A percentile compares a stretch with the other conserved stretches of the same genome.
Evolutionary conservation across 176 grass and related monocot genomes (phyloP).

Genomic region (Poa pratensis): DNA sequence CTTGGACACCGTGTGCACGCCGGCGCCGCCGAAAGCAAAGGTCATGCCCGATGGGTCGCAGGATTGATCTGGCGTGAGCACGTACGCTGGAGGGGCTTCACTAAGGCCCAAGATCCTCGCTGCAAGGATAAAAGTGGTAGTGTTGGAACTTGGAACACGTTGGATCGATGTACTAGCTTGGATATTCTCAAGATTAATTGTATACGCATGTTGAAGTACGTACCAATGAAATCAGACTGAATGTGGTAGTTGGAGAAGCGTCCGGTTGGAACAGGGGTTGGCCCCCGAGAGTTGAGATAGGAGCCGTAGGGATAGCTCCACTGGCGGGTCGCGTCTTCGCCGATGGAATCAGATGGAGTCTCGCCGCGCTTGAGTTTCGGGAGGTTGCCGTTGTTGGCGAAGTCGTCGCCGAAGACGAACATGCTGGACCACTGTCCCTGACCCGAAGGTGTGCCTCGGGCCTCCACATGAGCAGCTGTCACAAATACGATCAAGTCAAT

Average conservation of each 20-base stretch:
- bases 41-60: conserved; percentile 51
- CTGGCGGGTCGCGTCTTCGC: background rate
- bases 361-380: background rate
- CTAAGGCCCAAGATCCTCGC: conserved; percentile 17
- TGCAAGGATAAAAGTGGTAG: background rate
- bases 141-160: background rate
- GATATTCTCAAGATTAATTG: no score
- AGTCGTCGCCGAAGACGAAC: conserved; percentile 9
- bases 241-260: conserved; percentile 1
- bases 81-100: conserved; percentile 13
- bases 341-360: background rate
- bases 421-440: conserved; percentile 21
- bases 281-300: background rate
- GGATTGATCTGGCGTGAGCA: no score
- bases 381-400: conserved; percentile 4
- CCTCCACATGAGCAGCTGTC: background rate
- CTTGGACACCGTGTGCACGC: conserved; percentile 33
- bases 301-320: conserved; percentile 17
- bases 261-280: background rate
- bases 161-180: background rate
- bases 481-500: background rate
- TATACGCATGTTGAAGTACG: no score
- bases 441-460: background rate
- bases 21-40: conserved; percentile 44
- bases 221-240: conserved; percentile 16